Base-by-base conservation (phyloP, 129 eudicot species). In the Tagetes patula region DNA sequence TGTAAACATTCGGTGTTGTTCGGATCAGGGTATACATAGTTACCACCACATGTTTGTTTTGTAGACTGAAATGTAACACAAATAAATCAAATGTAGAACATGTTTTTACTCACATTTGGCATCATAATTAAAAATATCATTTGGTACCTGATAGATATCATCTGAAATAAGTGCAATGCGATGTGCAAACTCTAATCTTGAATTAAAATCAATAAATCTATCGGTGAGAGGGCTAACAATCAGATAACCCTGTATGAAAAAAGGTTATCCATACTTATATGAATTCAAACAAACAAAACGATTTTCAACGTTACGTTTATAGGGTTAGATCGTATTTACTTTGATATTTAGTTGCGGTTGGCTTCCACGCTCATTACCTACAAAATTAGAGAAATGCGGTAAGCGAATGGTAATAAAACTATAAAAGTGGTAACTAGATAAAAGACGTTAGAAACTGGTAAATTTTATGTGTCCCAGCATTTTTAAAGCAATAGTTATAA, bases 1-100 rank as follows among this genome's bases (percentile, higher is more conserved):
- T 67, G 5, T 2, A 11, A 52, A 58, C 83, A 79, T 30, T 59
- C 49, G 9, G 8, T 13, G 65, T 73, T 79, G 49, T 43, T 20
- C 0, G 46, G 56, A 39, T 79, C 66, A 12, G 69, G 20, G 34
- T 42, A 66, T 30, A 45, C 53, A 46, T 79, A 79, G 75, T 73
- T 50, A 33, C 71, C 71, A 3, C 33, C 46, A 45, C 83, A 79
- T 7, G 72, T 37, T 58, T 5, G 46, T 67, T 46, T 67, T 13
- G 73, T 31, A 13, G 83, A 66, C 83, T 73, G 79, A 47, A 36
- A 56, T 13, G 40, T 11, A 78, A n/a, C 2, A 46, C 8, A 30
- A 9, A 66, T 64, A 11, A 64, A 63, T 1, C 3, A 60, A 36
- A 60, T 12, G 1, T 36, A 60, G 43, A 59, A 33, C 41, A 59